A percentile compares a stretch with the other conserved stretches of the same genome.
Conservation (phyloP, 257 asterid species). For the Lavandula angustifolia region DNA sequence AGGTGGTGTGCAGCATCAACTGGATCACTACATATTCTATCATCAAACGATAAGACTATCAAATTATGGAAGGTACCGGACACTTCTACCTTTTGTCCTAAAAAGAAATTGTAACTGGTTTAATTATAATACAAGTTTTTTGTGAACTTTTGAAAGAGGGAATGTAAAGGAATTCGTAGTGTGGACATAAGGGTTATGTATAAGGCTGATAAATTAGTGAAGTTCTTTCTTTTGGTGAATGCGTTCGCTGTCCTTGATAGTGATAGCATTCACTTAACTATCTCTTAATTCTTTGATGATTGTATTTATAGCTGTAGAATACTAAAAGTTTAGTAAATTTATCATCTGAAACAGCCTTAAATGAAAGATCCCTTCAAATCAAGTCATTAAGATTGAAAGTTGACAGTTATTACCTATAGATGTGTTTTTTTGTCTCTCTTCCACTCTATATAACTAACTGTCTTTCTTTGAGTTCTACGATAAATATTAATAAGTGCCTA, state of each 20-base stretch:
- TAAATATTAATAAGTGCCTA: slow-evolving; percentile 35
- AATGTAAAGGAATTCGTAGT: slow-evolving; percentile 1
- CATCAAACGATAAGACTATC: slow-evolving; percentile 81
- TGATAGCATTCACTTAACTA: background rate
- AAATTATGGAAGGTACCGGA: slow-evolving; percentile 79
- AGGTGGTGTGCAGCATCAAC: slow-evolving; percentile 60
- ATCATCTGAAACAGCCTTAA: slow-evolving; percentile 16
- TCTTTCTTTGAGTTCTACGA: slow-evolving; percentile 20
- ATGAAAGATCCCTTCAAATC: slow-evolving; percentile 17
- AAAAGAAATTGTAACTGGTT: background rate
- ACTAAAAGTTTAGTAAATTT: background rate
- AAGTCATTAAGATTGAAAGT: background rate
- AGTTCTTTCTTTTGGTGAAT: slow-evolving; percentile 2
- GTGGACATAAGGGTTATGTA: background rate
- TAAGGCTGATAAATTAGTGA: background rate
- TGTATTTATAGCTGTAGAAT: background rate
- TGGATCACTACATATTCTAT: slow-evolving; percentile 62
- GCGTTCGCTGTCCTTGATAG: slow-evolving; percentile 3
- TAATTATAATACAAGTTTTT: background rate
- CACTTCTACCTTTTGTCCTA: slow-evolving; percentile 16
- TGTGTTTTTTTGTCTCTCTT: background rate
- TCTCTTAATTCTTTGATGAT: slow-evolving; percentile 11
- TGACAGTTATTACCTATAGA: background rate
- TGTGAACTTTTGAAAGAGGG: slow-evolving; percentile 7
- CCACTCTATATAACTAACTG: slow-evolving; percentile 3